Conservation (phyloP, 768 basidiomycete species). For the Lactarius trivialis region DNA sequence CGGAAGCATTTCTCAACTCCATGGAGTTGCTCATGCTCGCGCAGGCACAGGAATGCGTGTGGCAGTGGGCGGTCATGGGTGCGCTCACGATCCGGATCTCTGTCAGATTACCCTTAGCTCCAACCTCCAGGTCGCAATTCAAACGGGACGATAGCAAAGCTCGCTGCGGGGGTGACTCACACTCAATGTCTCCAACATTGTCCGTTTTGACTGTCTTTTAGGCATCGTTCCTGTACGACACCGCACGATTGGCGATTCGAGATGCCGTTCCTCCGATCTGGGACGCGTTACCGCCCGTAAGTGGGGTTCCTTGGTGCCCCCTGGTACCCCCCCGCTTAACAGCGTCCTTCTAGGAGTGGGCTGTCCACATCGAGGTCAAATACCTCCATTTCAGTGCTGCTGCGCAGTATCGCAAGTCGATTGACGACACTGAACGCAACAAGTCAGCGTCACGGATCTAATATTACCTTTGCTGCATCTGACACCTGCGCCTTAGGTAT, state of each 20-base stretch:
- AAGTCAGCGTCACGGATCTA: slow-evolving; percentile 38
- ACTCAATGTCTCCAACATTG: not conserved
- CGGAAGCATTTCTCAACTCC: slow-evolving; percentile 49
- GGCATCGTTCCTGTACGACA: slow-evolving; percentile 22
- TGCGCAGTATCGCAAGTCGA: slow-evolving; percentile 79
- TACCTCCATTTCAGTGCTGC: slow-evolving; percentile 81
- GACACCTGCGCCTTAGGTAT: slow-evolving; percentile 47
- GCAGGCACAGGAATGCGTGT: slow-evolving; percentile 94
- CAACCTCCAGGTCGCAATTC: slow-evolving; percentile 12
- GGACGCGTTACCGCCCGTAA: slow-evolving; percentile 50
- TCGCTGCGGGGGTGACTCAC: slow-evolving; percentile 17
- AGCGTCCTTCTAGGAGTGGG: slow-evolving; percentile 54
- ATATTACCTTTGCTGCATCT: not conserved
- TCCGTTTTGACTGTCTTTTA: slow-evolving; percentile 6
- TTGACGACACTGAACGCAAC: slow-evolving; percentile 79
- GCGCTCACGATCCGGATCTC: slow-evolving; percentile 12
- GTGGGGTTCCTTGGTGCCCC: slow-evolving; percentile 16
- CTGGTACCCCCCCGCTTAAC: not conserved
- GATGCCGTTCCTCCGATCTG: slow-evolving; percentile 20
- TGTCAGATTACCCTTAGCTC: not conserved
- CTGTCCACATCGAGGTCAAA: slow-evolving; percentile 78
- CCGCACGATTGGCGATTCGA: slow-evolving; percentile 17
- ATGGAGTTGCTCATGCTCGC: slow-evolving; percentile 79
- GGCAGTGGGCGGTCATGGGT: slow-evolving; percentile 90
- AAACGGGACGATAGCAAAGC: slow-evolving; percentile 21